Base-by-base conservation (phyloP, 441 rosid species). In the Francoa sonchifolia region DNA sequence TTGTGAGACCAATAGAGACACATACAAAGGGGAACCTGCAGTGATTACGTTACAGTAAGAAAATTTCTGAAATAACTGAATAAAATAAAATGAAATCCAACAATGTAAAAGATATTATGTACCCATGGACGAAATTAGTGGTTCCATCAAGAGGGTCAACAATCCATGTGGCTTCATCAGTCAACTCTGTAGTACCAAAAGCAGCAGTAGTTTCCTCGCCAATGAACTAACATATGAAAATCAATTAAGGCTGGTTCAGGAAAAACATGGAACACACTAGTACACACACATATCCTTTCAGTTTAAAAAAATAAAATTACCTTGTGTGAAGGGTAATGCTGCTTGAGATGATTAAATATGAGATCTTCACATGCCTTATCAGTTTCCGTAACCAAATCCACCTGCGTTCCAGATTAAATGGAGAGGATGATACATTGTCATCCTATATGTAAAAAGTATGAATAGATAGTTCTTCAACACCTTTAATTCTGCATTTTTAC, bases 141-240 rank as follows among this genome's bases (percentile, higher is more conserved):
- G 98, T 90, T 67, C 96, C 98, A 59, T 90, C 98, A 64, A 90
- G 98, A 57, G 98, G 98, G 64, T 90, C 98, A 57, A 85, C 95
- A 21, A 90, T 79, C 98, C 96, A 90, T 19, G 96, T 90, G 4
- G 96, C 94, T 40, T 85, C 96, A 29, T 85, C 87, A 3, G 96
- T 90, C 66, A 86, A 43, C 65, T 76, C 89, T 2, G 81, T 58
- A 28, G 31, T 39, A 12, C 98, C 98, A 50, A 29, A 42, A 21
- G 96, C 87, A 64, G 94, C 94, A 19, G 96, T 77, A 6, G 98
- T 89, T 57, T 89, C 98, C 68, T 89, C 96, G 39, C 96, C 98
- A 2, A 85, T 89, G 65, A 89, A 77, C 96, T 89, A 65, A n/a
- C n/a, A n/a, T 19, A 33, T 11, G 18, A 14, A 50, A 27, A 33